Evolutionary conservation across 1,284 basidiomycete genomes (phyloP), one percentile per base, ranked within the genome.

Genomic region (Irpex rosettiformis): DNA sequence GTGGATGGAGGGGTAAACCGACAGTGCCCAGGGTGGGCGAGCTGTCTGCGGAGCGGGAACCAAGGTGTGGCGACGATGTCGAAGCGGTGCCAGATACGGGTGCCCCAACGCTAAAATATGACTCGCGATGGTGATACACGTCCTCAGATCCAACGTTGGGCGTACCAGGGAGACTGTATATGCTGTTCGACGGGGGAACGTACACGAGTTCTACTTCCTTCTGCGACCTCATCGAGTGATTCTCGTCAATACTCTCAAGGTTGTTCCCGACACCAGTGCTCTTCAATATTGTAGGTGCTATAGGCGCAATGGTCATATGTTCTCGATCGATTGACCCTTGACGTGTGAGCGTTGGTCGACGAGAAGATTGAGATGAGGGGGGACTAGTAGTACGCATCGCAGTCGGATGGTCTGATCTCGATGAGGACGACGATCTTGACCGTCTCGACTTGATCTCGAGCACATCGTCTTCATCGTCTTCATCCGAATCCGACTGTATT

Each of bases 261-360:
- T 79, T 75, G 57, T 83, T 79, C 7, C 77, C 80, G 2, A 79
- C 72, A 27, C 78, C 80, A 0, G 79, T 81, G 24, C 91, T 93
- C 79, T 98, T 99, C 66, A 99, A 81, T 49, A 93, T 83, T 1
- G 96, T 96, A 0, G 96, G 96, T 0, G 95, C 91, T 63, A 99
- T 96, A 51, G 94, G 91, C 11, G 94, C 95, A 63, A 98, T 99
- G 4, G 94, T 96, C 62, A 93, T 80, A 58, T 88, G 82, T 48
- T 86, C 84, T 45, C 80, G 77, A 43, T 82, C 78, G 16, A 72
- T 67, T 29, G 76, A 77, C 16, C 67, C 60, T 10, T 76, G 72
- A 37, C 75, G 76, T 55, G 72, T 66, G 63, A 76, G 61, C 6
- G 70, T 63, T 7, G 71, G 66, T 67, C 72, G 58, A 52, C 69